These are phyloP conservation scores for Kodamaea arcana DNA, from an alignment of 1,139 yeast species.

Conservation along the genomic window DNA sequence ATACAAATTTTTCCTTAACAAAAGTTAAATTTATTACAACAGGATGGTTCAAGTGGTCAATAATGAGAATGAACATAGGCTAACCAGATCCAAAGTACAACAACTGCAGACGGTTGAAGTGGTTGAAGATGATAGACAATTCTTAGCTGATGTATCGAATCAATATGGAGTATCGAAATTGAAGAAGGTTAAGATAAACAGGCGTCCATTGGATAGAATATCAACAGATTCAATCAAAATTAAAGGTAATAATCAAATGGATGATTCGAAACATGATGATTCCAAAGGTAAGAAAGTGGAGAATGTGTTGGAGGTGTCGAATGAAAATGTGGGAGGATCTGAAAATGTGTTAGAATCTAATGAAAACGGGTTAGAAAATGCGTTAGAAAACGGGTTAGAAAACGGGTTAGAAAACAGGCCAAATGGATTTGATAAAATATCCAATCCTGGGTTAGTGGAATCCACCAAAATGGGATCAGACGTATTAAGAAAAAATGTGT, in stretches of 20 bases:
- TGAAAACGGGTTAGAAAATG: background rate
- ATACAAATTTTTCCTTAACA: background rate
- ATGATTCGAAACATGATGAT: background rate
- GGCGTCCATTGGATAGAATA: background rate
- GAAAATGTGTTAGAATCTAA: no score
- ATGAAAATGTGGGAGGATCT: no score
- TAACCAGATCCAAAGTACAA: constrained; percentile 29
- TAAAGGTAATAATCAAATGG: background rate
- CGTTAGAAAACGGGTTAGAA: background rate
- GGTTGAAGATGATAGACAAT: constrained; percentile 21
- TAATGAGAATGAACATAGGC: constrained; percentile 42
- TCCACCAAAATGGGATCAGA: no score
- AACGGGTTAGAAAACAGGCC: background rate
- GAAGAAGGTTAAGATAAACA: constrained; percentile 8
- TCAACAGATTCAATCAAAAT: no score
- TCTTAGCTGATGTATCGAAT: constrained; percentile 41
- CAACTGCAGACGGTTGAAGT: constrained; percentile 7
- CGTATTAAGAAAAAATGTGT: constrained; percentile 2
- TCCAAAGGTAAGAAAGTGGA: no score
- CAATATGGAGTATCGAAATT: constrained; percentile 25
- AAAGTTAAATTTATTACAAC: no score
- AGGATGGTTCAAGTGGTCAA: constrained; percentile 35
- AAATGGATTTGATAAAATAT: no score
- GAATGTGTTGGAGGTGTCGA: no score
- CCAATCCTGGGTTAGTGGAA: background rate